Evolutionary conservation across 495 filamentous ascomycete species (phyloP).

Genomic region (Neurospora sp.): DNA sequence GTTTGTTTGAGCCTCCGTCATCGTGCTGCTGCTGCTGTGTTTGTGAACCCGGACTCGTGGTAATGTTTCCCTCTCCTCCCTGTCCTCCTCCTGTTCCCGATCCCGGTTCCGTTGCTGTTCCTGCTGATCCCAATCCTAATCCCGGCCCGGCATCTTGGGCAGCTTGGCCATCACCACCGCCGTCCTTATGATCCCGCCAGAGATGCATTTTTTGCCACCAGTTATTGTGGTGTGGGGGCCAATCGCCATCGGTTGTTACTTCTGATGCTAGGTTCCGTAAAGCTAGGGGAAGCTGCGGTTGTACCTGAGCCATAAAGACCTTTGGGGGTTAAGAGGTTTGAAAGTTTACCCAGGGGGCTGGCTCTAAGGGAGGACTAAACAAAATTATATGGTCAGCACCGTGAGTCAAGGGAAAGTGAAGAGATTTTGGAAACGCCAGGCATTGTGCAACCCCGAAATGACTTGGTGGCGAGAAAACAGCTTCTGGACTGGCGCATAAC

Average conservation of each 20-base stretch:
- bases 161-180: neutral
- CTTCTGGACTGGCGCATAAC: neutral
- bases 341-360: neutral
- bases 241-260: neutral
- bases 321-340: neutral
- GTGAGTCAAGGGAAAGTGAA: neutral
- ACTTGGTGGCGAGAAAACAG: neutral
- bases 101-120: neutral
- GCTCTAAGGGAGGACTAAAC: neutral
- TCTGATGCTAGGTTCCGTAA: neutral
- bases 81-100: neutral
- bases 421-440: neutral
- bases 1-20: slow-evolving; percentile 4
- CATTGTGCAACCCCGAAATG: neutral
- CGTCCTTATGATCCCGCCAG: neutral
- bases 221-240: neutral
- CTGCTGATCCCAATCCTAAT: neutral
- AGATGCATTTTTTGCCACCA: neutral
- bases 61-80: neutral
- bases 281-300: neutral
- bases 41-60: neutral
- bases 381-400: neutral
- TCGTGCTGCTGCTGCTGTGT: slow-evolving; percentile 7
- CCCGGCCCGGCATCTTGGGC: neutral
- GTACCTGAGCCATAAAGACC: neutral